Evolutionary conservation across 257 asterid species (phyloP).

Genomic region (Linaria vulgaris): DNA sequence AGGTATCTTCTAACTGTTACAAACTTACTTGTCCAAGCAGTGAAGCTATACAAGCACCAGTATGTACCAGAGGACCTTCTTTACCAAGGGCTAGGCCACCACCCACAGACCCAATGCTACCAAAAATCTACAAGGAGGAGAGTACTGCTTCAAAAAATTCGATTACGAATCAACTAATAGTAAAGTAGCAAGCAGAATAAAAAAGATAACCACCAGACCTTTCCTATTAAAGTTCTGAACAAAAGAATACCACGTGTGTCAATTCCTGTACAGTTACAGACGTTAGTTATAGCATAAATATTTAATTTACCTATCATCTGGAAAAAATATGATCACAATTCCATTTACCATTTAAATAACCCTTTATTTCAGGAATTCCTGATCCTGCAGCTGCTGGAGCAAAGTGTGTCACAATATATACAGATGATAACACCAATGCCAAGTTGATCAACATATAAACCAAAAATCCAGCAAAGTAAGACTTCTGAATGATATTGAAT

Average conservation of each 20-base stretch:
- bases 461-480: constrained; percentile 81
- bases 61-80: constrained; percentile 99
- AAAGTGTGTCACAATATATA: constrained; percentile 71
- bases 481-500: constrained; percentile 80
- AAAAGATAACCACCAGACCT: constrained; percentile 44
- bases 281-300: constrained; percentile 26
- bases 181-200: constrained; percentile 11
- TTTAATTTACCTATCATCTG: background rate
- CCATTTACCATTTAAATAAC: constrained; percentile 74
- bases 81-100: constrained; percentile 98
- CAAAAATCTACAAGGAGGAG: constrained; percentile 61
- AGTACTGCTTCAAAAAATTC: constrained; percentile 12
- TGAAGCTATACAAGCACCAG: constrained; percentile 98
- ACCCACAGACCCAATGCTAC: constrained; percentile 98
- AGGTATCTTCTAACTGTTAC: background rate
- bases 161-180: constrained; percentile 14
- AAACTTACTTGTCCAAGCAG: constrained; percentile 94
- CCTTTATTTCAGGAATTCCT: constrained; percentile 98
- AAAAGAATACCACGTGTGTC: constrained; percentile 90
- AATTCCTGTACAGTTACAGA: constrained; percentile 54
- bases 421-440: constrained; percentile 87
- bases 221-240: constrained; percentile 89
- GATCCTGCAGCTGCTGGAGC: constrained; percentile 99
- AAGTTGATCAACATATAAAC: constrained; percentile 75
- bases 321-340: constrained; percentile 8